Conservation (phyloP, 1,284 basidiomycete genomes). For the Trichosporon asahii region DNA sequence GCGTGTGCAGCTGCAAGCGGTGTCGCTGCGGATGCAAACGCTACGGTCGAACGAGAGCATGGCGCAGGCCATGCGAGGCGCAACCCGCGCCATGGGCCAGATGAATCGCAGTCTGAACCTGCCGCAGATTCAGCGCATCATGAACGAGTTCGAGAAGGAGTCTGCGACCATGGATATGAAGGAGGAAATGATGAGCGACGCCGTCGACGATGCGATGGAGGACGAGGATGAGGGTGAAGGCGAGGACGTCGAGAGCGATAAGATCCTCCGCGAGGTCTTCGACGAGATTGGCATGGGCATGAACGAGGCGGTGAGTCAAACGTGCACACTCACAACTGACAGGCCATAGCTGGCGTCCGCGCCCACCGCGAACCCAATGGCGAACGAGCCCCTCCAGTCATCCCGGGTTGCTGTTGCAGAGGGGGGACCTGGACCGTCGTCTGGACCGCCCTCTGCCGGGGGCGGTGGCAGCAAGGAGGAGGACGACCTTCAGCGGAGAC, state of each 20-base stretch:
- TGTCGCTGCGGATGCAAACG: conserved; percentile 92
- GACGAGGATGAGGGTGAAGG: conserved; percentile 82
- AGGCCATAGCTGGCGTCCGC: conserved; percentile 67
- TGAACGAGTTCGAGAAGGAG: conserved; percentile 97
- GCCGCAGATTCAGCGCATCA: conserved; percentile 89
- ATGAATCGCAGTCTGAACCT: conserved; percentile 97
- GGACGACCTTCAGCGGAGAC: conserved; percentile 79
- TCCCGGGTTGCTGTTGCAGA: conserved; percentile 71
- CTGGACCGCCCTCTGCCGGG: conserved; percentile 32
- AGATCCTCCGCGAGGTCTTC: conserved; percentile 91
- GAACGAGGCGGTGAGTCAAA: conserved; percentile 72
- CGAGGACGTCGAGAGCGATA: conserved; percentile 88
- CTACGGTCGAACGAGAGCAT: conserved; percentile 96
- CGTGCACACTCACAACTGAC: background rate
- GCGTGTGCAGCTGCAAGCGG: conserved; percentile 96
- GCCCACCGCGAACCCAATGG: conserved; percentile 64
- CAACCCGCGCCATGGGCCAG: conserved; percentile 95
- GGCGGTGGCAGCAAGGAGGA: conserved; percentile 64
- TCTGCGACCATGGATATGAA: conserved; percentile 99
- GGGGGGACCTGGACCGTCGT: conserved; percentile 55
- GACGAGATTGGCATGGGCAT: conserved; percentile 95
- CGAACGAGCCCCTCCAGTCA: conserved; percentile 62
- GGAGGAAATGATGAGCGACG: conserved; percentile 99
- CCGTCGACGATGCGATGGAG: conserved; percentile 98
- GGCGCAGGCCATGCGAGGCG: conserved; percentile 98